Evolutionary conservation across 805 yeast species (phyloP).

Genomic region (Myxozyma neotropica): DNA sequence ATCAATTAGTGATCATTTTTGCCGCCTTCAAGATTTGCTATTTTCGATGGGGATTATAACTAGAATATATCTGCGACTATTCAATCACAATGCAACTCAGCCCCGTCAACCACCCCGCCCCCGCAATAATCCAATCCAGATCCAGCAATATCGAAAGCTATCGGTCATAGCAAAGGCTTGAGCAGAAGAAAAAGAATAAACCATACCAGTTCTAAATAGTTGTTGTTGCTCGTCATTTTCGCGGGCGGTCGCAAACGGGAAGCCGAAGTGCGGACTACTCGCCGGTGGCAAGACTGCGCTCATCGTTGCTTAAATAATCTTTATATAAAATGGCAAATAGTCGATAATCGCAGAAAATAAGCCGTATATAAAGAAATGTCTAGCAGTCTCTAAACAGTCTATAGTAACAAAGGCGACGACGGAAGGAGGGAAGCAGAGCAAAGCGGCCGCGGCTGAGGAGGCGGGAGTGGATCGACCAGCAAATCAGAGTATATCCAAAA

Average conservation of each 20-base stretch:
- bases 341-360: background rate
- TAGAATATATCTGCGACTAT: no score
- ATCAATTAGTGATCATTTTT: no score
- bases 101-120: background rate
- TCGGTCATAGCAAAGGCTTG: no score
- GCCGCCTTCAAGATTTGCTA: no score
- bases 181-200: background rate
- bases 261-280: constrained; percentile 28
- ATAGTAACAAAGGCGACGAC: background rate
- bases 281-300: constrained; percentile 32
- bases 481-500: no score
- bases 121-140: no score
- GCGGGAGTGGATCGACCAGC: background rate
- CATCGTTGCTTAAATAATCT: constrained; percentile 8
- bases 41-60: no score
- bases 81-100: no score
- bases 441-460: background rate
- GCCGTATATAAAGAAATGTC: background rate
- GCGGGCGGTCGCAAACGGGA: constrained; percentile 24
- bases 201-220: constrained; percentile 17
- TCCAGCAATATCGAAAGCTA: no score
- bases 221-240: constrained; percentile 16
- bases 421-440: background rate
- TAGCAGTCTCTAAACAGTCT: background rate
- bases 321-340: background rate